A percentile compares a stretch with the other conserved stretches of the same genome.
phyloP scores from a whole-genome alignment of 1,284 basidiomycete genomes.

The Cerioporus squamosus region DNA sequence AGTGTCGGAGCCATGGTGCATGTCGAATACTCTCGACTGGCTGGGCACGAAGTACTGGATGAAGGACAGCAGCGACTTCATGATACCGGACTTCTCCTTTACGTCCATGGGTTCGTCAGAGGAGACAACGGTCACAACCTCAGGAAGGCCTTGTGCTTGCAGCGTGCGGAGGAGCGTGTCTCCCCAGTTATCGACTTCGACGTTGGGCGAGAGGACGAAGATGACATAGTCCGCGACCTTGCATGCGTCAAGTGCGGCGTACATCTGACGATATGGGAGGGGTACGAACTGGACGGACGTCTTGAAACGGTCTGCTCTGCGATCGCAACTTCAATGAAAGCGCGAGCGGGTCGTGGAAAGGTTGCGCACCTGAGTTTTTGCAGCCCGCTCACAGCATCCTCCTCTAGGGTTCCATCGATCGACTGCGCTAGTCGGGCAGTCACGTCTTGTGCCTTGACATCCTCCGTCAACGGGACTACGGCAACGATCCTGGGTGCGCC shows the following conservation, averaged over 20 bases:
- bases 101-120: constrained; percentile 52
- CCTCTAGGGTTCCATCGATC: constrained; percentile 61
- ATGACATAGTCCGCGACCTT: constrained; percentile 93
- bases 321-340: constrained; percentile 10
- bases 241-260: constrained; percentile 84
- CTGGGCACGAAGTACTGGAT: constrained; percentile 93
- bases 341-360: constrained; percentile 1
- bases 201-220: constrained; percentile 78
- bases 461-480: constrained; percentile 76
- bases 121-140: constrained; percentile 68
- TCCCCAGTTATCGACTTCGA: constrained; percentile 87
- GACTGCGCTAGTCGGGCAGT: constrained; percentile 68
- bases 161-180: constrained; percentile 91
- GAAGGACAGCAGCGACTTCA: constrained; percentile 91
- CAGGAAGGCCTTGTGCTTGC: constrained; percentile 80
- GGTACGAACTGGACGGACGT: constrained; percentile 88
- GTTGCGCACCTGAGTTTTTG: constrained; percentile 68
- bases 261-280: constrained; percentile 72
- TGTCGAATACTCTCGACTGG: constrained; percentile 70
- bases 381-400: constrained; percentile 54
- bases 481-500: constrained; percentile 83
- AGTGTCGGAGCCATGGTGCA: constrained; percentile 66
- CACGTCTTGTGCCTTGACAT: constrained; percentile 58
- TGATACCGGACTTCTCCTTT: constrained; percentile 67
- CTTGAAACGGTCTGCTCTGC: constrained; percentile 84